Base-by-base conservation (phyloP, 306 rosid species). In the Acacia crassicarpa region DNA sequence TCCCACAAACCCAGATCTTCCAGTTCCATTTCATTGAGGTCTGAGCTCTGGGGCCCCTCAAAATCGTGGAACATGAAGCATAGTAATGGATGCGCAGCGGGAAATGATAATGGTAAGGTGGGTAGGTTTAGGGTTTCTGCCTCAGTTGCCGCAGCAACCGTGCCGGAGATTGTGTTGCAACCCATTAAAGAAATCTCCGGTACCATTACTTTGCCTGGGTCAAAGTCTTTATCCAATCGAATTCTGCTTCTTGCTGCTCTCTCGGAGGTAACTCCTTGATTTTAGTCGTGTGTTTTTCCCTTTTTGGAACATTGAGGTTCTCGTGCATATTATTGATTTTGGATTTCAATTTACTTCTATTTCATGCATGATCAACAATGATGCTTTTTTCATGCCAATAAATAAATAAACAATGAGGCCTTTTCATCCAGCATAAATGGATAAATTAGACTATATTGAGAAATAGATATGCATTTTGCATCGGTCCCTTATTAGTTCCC, bases 161-260 rank as follows among this genome's bases (percentile, higher is more conserved):
- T 62, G 76, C 93, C 98, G 77, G 99, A 96, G 90, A 90, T 96
- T 78, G 94, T 91, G 80, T 80, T 96, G 91, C 91, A 93, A 71
- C 99, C 99, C 81, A 96, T 96, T 69, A 87, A 83, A 25, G 99
- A 96, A 10, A 93, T 96, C 74, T 90, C 99, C 23, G 99, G 98
- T 14, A 82, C 87, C 78, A 84, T 96, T 49, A 89, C 88, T 38
- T 86, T 96, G 93, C 99, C 99, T 46, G 99, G 98, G 4, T 96
- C 99, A 4, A 96, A 96, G 86, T 96, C 99, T 27, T 84, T 96
- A 8, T 96, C 99, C 4, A 96, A 96, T 85, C 88, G 99, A 79
- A 87, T 96, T 90, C 72, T 96, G 80, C 99, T 96, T 63, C 94
- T 96, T 66, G 97, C 99, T 84, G 99, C 98, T 69, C 99, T 96